Evolutionary conservation across 2,329 filamentous ascomycete species (phyloP).

Genomic region (Magnaporthales sp.): DNA sequence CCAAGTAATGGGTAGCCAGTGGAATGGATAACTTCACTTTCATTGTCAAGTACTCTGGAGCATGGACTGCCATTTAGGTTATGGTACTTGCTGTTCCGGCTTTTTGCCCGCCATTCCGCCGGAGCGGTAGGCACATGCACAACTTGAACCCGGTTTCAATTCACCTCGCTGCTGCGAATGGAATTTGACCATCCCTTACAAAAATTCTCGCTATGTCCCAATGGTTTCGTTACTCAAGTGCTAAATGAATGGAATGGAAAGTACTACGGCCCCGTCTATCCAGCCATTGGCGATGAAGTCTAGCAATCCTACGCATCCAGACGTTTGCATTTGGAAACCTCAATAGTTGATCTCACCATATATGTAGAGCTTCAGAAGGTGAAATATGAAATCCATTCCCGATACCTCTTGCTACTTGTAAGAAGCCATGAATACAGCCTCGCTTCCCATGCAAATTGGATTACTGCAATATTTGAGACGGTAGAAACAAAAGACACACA

Average conservation of each 20-base stretch:
- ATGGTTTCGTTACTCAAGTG: no score
- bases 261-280: neutral
- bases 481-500: neutral
- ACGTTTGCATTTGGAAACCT: neutral
- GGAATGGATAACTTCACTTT: no score
- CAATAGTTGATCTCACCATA: neutral
- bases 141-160: no score
- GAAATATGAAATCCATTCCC: neutral
- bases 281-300: neutral
- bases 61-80: no score
- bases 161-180: no score
- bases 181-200: no score
- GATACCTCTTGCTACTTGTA: neutral
- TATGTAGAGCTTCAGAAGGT: neutral
- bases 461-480: neutral
- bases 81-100: no score
- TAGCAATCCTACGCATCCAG: neutral
- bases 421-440: neutral
- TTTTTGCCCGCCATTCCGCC: no score
- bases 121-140: no score
- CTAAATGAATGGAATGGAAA: neutral
- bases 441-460: neutral
- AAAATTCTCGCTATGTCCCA: no score
- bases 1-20: no score
- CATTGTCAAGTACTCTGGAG: no score